These are phyloP conservation scores for Fraxinus angustifolia DNA, from an alignment of 305 asterid genomes.

Conservation along the genomic window DNA sequence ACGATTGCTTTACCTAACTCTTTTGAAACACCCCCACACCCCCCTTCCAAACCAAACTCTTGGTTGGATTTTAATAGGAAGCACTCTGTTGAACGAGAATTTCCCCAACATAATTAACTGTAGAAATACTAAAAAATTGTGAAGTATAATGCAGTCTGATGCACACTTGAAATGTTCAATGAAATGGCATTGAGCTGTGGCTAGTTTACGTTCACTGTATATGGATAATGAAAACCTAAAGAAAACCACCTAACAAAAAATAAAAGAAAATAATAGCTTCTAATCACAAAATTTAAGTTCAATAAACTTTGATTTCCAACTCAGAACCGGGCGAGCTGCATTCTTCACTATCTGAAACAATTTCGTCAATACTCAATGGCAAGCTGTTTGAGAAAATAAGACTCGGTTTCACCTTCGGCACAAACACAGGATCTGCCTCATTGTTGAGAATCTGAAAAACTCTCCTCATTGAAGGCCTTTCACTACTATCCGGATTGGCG, in stretches of 20 bases:
- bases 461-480: constrained; percentile 47
- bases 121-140: not conserved
- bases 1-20: not conserved
- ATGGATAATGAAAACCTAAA: not conserved
- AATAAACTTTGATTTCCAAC: constrained; percentile 31
- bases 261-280: not conserved
- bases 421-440: constrained; percentile 36
- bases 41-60: not conserved
- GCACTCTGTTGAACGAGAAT: not conserved
- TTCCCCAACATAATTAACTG: not conserved
- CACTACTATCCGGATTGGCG: constrained; percentile 40
- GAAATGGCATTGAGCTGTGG: constrained; percentile 17
- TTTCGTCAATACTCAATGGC: constrained; percentile 41
- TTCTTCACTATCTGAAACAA: constrained; percentile 30
- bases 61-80: not conserved
- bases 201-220: not conserved
- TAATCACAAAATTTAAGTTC: not conserved
- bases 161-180: constrained; percentile 10
- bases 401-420: constrained; percentile 43
- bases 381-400: constrained; percentile 40
- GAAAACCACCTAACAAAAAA: not conserved
- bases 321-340: constrained; percentile 26
- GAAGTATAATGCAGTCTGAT: not conserved
- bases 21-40: not conserved
- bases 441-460: constrained; percentile 39